A percentile compares a stretch with the other conserved stretches of the same genome.
Conservation (phyloP, 2,329 filamentous ascomycete genomes). For the Ophiostoma ips region DNA sequence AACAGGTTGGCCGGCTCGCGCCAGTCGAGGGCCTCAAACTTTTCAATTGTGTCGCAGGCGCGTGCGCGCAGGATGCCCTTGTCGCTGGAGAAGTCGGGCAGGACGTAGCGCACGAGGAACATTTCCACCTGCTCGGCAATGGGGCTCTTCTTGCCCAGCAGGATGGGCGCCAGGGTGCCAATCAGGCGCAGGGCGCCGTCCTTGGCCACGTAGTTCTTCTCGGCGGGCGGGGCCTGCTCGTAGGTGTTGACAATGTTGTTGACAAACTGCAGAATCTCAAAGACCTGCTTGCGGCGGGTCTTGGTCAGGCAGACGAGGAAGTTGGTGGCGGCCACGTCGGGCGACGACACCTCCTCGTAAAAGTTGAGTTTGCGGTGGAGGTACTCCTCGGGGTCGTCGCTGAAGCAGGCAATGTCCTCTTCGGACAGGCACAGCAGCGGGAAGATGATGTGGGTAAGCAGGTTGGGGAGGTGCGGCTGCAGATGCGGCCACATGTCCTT, state of each 20-base stretch:
- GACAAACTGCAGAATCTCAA: constrained; percentile 85
- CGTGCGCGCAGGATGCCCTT: constrained; percentile 88
- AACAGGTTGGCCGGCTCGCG: constrained; percentile 92
- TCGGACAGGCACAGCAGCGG: constrained; percentile 84
- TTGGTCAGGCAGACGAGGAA: constrained; percentile 93
- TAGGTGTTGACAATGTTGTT: constrained; percentile 92
- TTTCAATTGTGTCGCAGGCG: constrained; percentile 93
- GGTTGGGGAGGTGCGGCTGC: constrained; percentile 82
- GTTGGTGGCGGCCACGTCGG: constrained; percentile 90
- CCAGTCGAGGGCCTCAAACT: constrained; percentile 95
- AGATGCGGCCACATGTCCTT: constrained; percentile 95
- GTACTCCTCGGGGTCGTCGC: constrained; percentile 90
- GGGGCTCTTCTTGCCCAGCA: constrained; percentile 94
- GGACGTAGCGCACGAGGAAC: constrained; percentile 95
- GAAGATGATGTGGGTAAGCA: constrained; percentile 91
- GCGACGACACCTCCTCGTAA: constrained; percentile 91
- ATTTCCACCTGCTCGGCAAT: constrained; percentile 97
- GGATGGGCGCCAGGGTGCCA: constrained; percentile 82
- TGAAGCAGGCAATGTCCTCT: constrained; percentile 86
- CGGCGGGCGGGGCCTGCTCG: constrained; percentile 66
- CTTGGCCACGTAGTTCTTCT: constrained; percentile 91
- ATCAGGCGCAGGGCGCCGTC: constrained; percentile 96
- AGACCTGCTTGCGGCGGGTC: constrained; percentile 87
- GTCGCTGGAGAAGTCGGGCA: constrained; percentile 88
- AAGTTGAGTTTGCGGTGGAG: constrained; percentile 95